Conservation (phyloP, 106 monocot species). For the Dendrobium huoshanense region DNA sequence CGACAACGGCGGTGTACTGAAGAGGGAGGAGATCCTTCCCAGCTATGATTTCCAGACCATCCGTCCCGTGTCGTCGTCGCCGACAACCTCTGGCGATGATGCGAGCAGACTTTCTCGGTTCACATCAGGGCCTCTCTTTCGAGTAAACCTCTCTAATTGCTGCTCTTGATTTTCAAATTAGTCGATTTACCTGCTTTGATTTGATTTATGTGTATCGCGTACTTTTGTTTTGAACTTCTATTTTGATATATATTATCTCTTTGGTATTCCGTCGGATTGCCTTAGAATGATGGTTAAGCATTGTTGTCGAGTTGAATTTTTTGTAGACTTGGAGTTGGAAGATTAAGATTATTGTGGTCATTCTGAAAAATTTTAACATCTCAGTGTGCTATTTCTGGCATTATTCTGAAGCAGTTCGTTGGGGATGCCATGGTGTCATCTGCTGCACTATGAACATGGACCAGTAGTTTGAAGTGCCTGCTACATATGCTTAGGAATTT, state of each 20-base stretch:
- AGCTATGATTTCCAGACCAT: slow-evolving; percentile 92
- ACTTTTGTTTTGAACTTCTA: neutral
- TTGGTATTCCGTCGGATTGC: neutral
- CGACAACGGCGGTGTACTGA: slow-evolving; percentile 8
- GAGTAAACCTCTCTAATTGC: neutral
- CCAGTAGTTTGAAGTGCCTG: neutral
- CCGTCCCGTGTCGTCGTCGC: slow-evolving; percentile 18
- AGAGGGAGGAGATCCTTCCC: slow-evolving; percentile 56
- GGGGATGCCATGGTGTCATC: neutral
- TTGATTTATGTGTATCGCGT: neutral
- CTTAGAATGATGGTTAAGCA: neutral
- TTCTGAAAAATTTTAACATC: neutral
- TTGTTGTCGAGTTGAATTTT: neutral
- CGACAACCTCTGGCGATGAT: slow-evolving; percentile 1
- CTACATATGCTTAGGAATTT: neutral
- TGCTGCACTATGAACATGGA: neutral
- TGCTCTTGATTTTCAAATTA: neutral
- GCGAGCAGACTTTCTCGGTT: slow-evolving; percentile 5
- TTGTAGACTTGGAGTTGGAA: neutral
- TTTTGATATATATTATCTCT: neutral
- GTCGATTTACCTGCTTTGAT: neutral
- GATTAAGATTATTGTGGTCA: neutral
- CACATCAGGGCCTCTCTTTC: slow-evolving; percentile 2
- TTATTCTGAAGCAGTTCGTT: neutral
- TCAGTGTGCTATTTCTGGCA: neutral